Conservation (phyloP, 2,329 filamentous ascomycete genomes). For the Botrytis galanthina region DNA sequence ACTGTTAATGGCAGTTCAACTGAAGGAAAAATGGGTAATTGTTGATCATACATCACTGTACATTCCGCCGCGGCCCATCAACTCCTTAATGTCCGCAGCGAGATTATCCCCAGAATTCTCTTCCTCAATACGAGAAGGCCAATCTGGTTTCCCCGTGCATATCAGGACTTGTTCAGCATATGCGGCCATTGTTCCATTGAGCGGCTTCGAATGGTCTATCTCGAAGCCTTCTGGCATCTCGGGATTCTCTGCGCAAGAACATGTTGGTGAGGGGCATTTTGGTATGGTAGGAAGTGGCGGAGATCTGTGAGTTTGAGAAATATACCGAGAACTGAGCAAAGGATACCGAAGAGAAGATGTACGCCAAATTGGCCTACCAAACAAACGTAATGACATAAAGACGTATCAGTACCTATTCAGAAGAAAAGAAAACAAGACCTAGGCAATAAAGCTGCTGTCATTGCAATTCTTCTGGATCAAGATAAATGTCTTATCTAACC, state of each 20-base stretch:
- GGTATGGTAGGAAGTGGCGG: slow-evolving; percentile 32
- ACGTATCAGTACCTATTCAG: background rate
- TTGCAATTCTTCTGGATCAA: background rate
- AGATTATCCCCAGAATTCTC: slow-evolving; percentile 67
- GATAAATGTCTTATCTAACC: background rate
- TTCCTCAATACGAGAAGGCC: slow-evolving; percentile 81
- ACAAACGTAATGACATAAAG: slow-evolving; percentile 1
- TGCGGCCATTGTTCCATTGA: slow-evolving; percentile 73
- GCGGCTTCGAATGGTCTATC: slow-evolving; percentile 67
- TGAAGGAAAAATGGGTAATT: slow-evolving; percentile 5
- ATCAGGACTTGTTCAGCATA: slow-evolving; percentile 83
- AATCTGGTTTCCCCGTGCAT: slow-evolving; percentile 77
- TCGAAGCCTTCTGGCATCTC: slow-evolving; percentile 63
- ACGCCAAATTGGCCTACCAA: slow-evolving; percentile 2
- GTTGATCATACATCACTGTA: slow-evolving; percentile 58
- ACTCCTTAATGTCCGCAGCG: slow-evolving; percentile 67
- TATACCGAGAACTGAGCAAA: background rate
- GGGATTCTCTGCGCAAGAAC: slow-evolving; percentile 68
- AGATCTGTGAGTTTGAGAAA: slow-evolving; percentile 7
- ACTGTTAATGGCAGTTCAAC: slow-evolving; percentile 19
- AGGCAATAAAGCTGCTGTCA: background rate
- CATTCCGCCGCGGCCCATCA: slow-evolving; percentile 63
- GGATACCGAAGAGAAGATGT: background rate
- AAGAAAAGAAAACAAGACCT: background rate
- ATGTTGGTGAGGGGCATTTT: slow-evolving; percentile 72